A percentile compares a stretch with the other conserved stretches of the same genome.
These are phyloP conservation scores for Diaporthe destruens DNA, from an alignment of 2,329 filamentous ascomycete genomes.

Conservation along the genomic window DNA sequence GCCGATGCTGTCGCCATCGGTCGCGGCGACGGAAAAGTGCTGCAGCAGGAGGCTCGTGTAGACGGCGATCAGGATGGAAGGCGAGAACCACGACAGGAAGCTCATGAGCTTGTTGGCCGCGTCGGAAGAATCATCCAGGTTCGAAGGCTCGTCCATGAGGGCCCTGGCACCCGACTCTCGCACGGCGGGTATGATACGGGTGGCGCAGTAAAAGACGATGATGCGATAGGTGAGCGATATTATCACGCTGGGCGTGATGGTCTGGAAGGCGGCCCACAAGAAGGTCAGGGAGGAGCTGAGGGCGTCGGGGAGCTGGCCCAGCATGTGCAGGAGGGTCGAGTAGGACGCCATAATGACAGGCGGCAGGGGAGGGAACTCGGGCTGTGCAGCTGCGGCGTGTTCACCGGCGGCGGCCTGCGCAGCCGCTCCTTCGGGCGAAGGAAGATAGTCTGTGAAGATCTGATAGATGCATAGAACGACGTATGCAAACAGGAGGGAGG, in stretches of 20 bases:
- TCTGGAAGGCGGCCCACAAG: conserved; percentile 91
- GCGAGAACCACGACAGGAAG: conserved; percentile 92
- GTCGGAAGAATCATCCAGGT: conserved; percentile 80
- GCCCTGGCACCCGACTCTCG: conserved; percentile 87
- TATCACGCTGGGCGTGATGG: conserved; percentile 94
- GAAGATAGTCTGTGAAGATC: conserved; percentile 98
- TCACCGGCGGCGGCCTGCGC: conserved; percentile 61
- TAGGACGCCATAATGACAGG: conserved; percentile 99
- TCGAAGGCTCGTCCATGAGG: conserved; percentile 84
- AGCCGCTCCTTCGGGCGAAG: conserved; percentile 72
- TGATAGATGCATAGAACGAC: conserved; percentile 99
- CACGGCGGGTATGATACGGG: conserved; percentile 94
- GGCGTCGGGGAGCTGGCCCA: conserved; percentile 85
- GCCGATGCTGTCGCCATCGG: conserved; percentile 68
- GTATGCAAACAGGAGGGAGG: conserved; percentile 94
- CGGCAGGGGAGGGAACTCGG: conserved; percentile 95
- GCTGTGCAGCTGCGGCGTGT: conserved; percentile 67
- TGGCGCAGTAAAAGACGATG: conserved; percentile 95
- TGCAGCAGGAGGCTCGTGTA: conserved; percentile 97
- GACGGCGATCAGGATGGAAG: conserved; percentile 92
- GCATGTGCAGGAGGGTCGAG: conserved; percentile 86
- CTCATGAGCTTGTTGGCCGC: conserved; percentile 84
- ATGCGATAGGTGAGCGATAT: conserved; percentile 95
- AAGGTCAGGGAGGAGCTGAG: conserved; percentile 88
- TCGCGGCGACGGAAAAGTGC: conserved; percentile 82